Evolutionary conservation across 164 flowering plant species (phyloP), one percentile per base, ranked within the genome.

Genomic region (Warburgia ugandensis): DNA sequence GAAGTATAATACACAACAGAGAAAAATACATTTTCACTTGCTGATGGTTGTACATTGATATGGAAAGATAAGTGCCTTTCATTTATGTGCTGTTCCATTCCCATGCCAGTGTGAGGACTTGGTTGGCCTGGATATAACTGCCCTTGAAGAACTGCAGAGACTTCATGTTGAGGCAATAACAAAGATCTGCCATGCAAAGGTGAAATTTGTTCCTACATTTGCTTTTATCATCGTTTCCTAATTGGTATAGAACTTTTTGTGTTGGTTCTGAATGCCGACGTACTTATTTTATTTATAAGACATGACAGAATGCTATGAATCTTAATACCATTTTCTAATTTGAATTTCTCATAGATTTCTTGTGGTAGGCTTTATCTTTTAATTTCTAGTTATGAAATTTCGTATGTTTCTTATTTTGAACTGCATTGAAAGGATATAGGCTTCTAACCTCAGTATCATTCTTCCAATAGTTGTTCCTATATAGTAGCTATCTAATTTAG

Each of bases 111-210:
- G 83, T 52, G 80, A 79, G 44, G 65, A 76, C 69, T 48, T 81
- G 48, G 33, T 28, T 55, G 75, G 69, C 45, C 56, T 81, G 50
- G 79, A 77, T 59, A 49, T 56, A 2, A 42, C 48, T 25, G 48
- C 74, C 45, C 80, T 74, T 29, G 88, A 79, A 63, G 83, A 77
- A 56, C 66, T 81, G 31, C 84, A 79, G 45, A 68, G 73, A 52
- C 67, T 81, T 58, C 82, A 79, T 67, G 77, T 81, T 44, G 84
- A 79, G 64, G 88, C 84, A 20, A 74, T 78, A 59, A 75, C 84
- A 37, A 79, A 70, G 57, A 81, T 81, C 54, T 77, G 74, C 53
- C 82, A 63, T 43, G 83, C 84, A 38, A 81, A 81, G 83, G 88
- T 77, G 29, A 47, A 48, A 17, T 14, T 65, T 48, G 29, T 40